phyloP scores from a whole-genome alignment of 306 rosid genomes.

The Rosa multiflora region DNA sequence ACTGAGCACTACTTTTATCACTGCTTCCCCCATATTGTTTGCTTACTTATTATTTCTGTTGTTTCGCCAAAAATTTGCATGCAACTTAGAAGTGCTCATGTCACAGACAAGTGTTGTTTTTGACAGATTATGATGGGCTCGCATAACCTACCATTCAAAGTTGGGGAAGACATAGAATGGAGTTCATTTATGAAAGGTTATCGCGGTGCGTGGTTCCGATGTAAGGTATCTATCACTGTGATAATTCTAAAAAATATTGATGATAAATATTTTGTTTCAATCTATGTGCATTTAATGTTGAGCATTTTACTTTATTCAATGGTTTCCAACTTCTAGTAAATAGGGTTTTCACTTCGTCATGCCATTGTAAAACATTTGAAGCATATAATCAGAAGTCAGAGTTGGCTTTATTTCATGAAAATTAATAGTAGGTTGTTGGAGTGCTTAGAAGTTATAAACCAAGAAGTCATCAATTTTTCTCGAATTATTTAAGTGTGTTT shows the following conservation, averaged over 20 bases:
- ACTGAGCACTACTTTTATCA: too few species aligned
- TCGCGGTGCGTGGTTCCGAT: slow-evolving; percentile 90
- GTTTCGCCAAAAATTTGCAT: neutral
- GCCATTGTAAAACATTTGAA: neutral
- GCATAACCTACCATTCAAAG: slow-evolving; percentile 48
- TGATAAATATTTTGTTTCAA: neutral
- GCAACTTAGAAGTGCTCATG: neutral
- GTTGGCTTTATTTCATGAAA: neutral
- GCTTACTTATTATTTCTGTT: neutral
- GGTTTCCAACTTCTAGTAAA: neutral
- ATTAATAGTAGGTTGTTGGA: neutral
- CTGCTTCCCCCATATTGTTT: neutral
- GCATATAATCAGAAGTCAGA: neutral
- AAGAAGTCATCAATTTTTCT: too few species aligned
- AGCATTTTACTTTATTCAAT: neutral
- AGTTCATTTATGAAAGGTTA: slow-evolving; percentile 49
- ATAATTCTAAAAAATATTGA: neutral
- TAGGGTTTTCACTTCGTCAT: neutral
- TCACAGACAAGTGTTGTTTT: slow-evolving; percentile 15
- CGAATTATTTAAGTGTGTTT: too few species aligned
- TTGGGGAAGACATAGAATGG: slow-evolving; percentile 55
- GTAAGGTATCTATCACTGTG: slow-evolving; percentile 50
- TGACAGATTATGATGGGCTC: slow-evolving; percentile 17
- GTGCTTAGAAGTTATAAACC: neutral
- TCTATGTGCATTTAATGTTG: too few species aligned